Evolutionary conservation across 768 basidiomycete genomes (phyloP), one percentile per base, ranked within the genome.

Genomic region (Clavaria fumosa): DNA sequence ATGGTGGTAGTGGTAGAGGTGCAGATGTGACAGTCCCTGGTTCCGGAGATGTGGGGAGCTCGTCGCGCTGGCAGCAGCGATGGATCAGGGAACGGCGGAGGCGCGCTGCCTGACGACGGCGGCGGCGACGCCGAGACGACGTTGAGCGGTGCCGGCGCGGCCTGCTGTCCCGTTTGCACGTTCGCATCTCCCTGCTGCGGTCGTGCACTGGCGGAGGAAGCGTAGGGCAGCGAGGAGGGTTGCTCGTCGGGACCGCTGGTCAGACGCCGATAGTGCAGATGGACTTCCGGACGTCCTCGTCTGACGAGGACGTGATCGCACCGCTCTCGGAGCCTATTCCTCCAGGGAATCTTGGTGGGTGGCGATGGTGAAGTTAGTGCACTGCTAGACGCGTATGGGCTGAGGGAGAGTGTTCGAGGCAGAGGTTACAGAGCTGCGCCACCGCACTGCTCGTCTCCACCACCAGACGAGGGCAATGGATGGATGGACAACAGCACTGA

Each of bases 401-500:
- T 9, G 26, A 14, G n/a, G n/a, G n/a, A n/a, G n/a, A n/a, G n/a
- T n/a, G n/a, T n/a, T n/a, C 26, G 14, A 9, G 26, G 14, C 26
- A 28, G 9, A 14, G 14, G 26, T 9, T 28, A 28, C 26, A 28
- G 26, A 9, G 14, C 26, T 28, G 26, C 9, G 17, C 10, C 32
- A 9, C 32, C 32, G 32, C 32, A 28, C 14, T 14, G 14, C 14
- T 14, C 9, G 9, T 9, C 9, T 28, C 9, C 9, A 28, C 26
- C 26, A 28, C 14, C 26, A 28, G 9, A 28, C 26, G 26, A 62
- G 66, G 72, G 76, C 75, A 62, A 85, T 84, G 80, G 80, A 67
- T 80, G 69, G 59, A 79, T 79, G 81, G 78, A 80, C 75, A 64
- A 73, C 58, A 61, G 69, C 56, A n/a, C n/a, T n/a, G n/a, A n/a